These are phyloP conservation scores for Rhodotorula sp. DNA, from an alignment of 1,284 basidiomycete species.

Conservation along the genomic window DNA sequence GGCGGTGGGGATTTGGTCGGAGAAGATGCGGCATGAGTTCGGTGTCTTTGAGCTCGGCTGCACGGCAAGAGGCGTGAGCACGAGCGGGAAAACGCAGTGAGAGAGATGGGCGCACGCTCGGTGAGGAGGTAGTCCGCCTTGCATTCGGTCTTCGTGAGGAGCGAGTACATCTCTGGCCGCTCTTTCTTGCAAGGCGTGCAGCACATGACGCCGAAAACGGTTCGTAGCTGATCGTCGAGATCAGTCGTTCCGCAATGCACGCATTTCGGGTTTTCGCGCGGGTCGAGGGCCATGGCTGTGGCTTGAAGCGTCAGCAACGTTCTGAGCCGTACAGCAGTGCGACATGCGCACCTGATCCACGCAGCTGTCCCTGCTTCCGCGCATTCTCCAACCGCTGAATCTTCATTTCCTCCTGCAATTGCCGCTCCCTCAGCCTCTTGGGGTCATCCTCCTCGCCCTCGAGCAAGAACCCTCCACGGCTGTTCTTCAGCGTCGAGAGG, in stretches of 20 bases:
- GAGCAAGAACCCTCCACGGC: conserved; percentile 86
- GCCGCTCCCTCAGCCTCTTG: conserved; percentile 36
- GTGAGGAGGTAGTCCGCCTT: conserved; percentile 64
- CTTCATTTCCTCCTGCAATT: conserved; percentile 42
- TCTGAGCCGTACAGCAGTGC: not conserved
- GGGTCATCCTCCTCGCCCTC: conserved; percentile 62
- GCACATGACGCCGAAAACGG: conserved; percentile 76
- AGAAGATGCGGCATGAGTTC: conserved; percentile 90
- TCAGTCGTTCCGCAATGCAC: conserved; percentile 76
- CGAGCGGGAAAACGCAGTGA: not conserved
- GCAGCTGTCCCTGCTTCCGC: conserved; percentile 28
- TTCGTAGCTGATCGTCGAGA: conserved; percentile 75
- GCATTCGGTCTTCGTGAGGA: conserved; percentile 97
- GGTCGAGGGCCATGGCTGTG: conserved; percentile 50
- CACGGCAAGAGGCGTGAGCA: not conserved
- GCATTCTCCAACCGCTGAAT: conserved; percentile 43
- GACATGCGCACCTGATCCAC: conserved; percentile 29
- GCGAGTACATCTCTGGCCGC: conserved; percentile 84
- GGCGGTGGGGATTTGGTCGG: conserved; percentile 94
- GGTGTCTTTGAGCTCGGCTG: conserved; percentile 87
- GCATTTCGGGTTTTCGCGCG: conserved; percentile 73
- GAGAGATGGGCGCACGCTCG: conserved; percentile 53
- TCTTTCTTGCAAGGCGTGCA: conserved; percentile 88
- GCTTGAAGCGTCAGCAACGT: too few species aligned
- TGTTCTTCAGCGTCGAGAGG: conserved; percentile 75